Evolutionary conservation across 768 basidiomycete genomes (phyloP).

Genomic region (Phlebiopsis flavidoalba): DNA sequence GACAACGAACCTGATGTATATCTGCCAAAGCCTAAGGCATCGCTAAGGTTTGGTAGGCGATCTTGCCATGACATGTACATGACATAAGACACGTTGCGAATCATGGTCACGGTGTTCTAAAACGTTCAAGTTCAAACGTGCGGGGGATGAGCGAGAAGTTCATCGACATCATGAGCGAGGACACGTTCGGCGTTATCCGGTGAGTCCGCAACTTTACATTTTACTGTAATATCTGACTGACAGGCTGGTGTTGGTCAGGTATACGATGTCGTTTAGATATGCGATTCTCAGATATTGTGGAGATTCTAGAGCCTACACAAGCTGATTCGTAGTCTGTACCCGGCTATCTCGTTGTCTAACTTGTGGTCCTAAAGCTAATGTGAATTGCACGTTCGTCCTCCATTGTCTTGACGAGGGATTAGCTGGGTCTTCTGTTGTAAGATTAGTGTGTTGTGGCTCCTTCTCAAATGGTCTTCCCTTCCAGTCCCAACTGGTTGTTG

Average conservation of each 20-base stretch:
- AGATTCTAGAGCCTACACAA: not conserved
- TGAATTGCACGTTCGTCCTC: no score
- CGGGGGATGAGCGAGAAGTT: slow-evolving; percentile 14
- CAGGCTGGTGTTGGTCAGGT: not conserved
- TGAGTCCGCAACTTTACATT: not conserved
- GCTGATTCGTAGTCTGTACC: not conserved
- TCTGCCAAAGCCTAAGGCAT: not conserved
- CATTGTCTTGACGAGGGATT: no score
- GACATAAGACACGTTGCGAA: slow-evolving; percentile 17
- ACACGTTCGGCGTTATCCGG: not conserved
- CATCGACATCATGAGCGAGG: not conserved
- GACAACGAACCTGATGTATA: no score
- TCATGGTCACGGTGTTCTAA: slow-evolving; percentile 16
- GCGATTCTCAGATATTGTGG: not conserved
- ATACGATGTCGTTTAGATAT: not conserved
- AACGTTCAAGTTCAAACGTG: slow-evolving; percentile 15
- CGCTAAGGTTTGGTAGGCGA: slow-evolving; percentile 7
- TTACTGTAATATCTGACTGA: not conserved
- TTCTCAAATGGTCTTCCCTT: no score
- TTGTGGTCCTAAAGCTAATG: no score
- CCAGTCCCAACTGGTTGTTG: no score
- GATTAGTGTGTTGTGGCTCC: no score
- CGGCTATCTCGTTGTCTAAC: no score
- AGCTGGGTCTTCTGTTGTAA: no score
- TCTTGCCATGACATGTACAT: slow-evolving; percentile 18